Conservation (phyloP, 2,329 filamentous ascomycete genomes). For the Sarocladiaceae sp. region DNA sequence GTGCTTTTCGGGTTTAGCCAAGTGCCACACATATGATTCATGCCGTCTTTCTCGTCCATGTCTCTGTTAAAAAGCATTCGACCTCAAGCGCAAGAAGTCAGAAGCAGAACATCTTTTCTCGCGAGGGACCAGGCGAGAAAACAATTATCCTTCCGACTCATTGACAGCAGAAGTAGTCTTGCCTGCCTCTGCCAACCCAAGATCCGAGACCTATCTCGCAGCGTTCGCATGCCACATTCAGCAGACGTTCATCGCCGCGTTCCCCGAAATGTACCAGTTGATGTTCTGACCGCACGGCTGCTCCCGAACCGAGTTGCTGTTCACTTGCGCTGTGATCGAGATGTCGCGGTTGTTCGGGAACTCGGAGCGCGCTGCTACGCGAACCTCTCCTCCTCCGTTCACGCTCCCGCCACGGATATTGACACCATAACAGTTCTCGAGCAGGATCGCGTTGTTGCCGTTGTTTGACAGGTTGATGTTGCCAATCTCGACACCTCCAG, state of each 20-base stretch:
- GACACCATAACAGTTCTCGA: conserved; percentile 55
- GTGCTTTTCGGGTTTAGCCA: no score
- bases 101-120: no score
- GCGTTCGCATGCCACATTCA: no score
- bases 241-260: conserved; percentile 35
- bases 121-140: no score
- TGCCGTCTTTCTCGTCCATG: no score
- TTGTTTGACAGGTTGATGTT: conserved; percentile 44
- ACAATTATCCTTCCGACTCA: no score
- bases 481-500: conserved; percentile 44
- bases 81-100: no score
- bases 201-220: no score
- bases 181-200: no score
- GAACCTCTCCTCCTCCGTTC: conserved; percentile 48
- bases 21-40: no score
- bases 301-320: conserved; percentile 45
- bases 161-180: no score
- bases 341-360: conserved; percentile 49
- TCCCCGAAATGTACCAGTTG: conserved; percentile 41
- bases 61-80: no score
- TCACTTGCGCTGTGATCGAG: conserved; percentile 40
- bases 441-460: conserved; percentile 49
- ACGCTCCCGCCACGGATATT: conserved; percentile 44
- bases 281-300: conserved; percentile 48
- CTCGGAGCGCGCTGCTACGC: conserved; percentile 44